Base-by-base conservation (phyloP, 768 basidiomycete species). In the Lentinula edodes region DNA sequence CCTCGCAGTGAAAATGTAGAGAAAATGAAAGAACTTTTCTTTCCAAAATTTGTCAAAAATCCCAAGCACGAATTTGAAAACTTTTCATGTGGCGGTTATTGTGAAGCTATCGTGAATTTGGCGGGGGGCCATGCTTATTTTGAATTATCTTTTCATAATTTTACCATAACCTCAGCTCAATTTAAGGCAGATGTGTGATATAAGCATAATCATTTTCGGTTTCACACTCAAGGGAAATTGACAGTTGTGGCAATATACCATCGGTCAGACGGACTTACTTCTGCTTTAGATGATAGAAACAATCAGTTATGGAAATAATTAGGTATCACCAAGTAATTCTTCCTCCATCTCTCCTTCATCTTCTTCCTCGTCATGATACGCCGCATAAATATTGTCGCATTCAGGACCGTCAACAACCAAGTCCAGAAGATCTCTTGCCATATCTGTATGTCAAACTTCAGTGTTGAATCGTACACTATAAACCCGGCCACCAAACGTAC, bases 371-470 rank as follows among this genome's bases (percentile, higher is more conserved):
- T 73, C 69, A 62, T 86, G 83, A 68, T 82, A 88, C 8, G 83
- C 83, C 60, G 76, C 78, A 83, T 85, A 89, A 23, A 88, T 78
- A 52, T 75, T 77, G 63, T 89, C 88, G n/a, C 78, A 74, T 66
- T 90, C 87, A 6, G 88, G 88, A 0, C 88, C 88, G 66, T 87
- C 86, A 32, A 89, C 82, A n/a, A 89, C 84, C 20, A 80, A 71
- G 59, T 89, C 87, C 53, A 90, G 71, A 18, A 90, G 77, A 20
- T 83, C 81, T 64, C 82, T 78, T 7, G 87, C 81, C 63, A 84
- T 71, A 55, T 84, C 88, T 90, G 52, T 41, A 46, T 6, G 20
- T 5, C 46, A 23, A 6, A 16, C 0, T 34, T 50, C 15, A 43
- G 32, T 54, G 50, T 34, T 52, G 34, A 58, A 50, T 46, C 43